These are phyloP conservation scores for Erythrophleum ivorense DNA, from an alignment of 331 rosid genomes.

Conservation along the genomic window DNA sequence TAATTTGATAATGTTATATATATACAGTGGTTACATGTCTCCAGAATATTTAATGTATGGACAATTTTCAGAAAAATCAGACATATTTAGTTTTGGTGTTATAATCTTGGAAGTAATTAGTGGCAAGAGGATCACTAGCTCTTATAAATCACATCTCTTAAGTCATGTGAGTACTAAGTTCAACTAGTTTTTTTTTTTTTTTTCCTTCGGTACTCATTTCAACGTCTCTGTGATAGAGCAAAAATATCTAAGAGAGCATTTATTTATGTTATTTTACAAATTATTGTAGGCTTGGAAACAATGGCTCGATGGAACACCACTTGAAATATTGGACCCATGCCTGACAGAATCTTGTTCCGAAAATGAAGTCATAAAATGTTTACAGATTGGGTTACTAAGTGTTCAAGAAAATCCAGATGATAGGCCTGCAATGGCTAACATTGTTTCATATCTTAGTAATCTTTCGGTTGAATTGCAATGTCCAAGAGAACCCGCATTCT, in stretches of 20 bases:
- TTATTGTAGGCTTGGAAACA: conserved; percentile 53
- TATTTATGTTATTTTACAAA: neutral
- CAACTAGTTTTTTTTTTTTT: no score
- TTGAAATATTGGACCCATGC: conserved; percentile 48
- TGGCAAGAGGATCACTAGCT: conserved; percentile 52
- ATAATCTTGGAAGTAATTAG: conserved; percentile 63
- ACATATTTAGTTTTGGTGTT: conserved; percentile 71
- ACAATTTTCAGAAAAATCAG: conserved; percentile 57
- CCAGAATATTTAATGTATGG: conserved; percentile 70
- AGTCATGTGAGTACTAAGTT: conserved; percentile 59
- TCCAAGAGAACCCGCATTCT: conserved; percentile 55
- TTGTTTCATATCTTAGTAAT: conserved; percentile 53
- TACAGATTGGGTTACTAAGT: conserved; percentile 50
- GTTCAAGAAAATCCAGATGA: conserved; percentile 49
- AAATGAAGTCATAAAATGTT: conserved; percentile 47
- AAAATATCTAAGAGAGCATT: neutral
- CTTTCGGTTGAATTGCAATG: conserved; percentile 43
- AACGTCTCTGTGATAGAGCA: neutral
- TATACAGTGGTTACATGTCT: conserved; percentile 55
- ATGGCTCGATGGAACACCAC: conserved; percentile 39
- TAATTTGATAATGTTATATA: neutral
- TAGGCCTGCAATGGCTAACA: conserved; percentile 54
- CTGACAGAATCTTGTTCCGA: conserved; percentile 44
- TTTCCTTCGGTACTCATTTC: neutral
- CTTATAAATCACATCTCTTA: conserved; percentile 52